Evolutionary conservation across 345 rosid genomes (phyloP), one percentile per base, ranked within the genome.

Genomic region (Arabis hirsuta): DNA sequence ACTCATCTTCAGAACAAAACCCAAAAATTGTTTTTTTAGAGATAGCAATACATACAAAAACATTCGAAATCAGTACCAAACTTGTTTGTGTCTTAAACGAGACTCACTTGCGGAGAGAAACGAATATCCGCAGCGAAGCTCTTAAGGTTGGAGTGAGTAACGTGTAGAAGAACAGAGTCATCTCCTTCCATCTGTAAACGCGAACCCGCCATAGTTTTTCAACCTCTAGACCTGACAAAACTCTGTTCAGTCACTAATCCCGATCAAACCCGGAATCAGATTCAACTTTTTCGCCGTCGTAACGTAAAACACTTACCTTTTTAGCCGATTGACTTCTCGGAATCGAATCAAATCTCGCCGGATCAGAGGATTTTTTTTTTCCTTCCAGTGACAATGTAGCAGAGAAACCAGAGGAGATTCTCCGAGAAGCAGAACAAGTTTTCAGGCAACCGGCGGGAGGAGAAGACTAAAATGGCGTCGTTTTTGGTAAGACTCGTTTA

Each of bases 111-210:
- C 41, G 86, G 96, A 7, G 88, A 86, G 84, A 90, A 84, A 70
- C 87, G 93, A 69, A 83, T 70, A 22, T 88, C 88, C 12, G 88
- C 77, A 41, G 88, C 79, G 70, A 93, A 86, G 76, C 81, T 82
- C 73, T 88, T 93, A 73, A 87, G 82, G 58, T 93, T 93, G 62
- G 91, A 86, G 70, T 92, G 97, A 76, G 90, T 86, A 52, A 92
- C 70, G 6, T 84, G 86, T n/a, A 92, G 73, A 69, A 85, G 81
- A 10, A 92, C 93, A 9, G 90, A 82, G 50, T 90, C 89, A 72
- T 87, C 94, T 32, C 67, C 82, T 47, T 85, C 80, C 13, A 79
- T 68, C 79, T 85, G 87, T 64, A 81, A 75, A 9, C 75, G 61
- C 3, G 81, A 73, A 73, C 76, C 47, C 67, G 84, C 80, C 84